Conservation (phyloP, 129 eudicot genomes). For the Helianthus annuus region DNA sequence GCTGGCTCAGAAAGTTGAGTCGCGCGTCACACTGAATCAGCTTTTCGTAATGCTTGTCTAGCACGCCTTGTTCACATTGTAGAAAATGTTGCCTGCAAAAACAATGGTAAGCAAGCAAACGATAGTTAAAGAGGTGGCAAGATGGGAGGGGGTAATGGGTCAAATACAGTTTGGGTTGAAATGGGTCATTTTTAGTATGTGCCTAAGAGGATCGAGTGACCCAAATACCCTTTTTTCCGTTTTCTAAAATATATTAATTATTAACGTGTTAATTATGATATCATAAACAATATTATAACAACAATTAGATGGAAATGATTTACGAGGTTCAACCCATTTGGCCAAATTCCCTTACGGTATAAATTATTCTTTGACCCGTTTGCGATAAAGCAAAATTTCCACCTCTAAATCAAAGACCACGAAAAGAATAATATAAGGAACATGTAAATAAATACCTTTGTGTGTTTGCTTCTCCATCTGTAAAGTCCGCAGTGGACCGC, state of each 20-base stretch:
- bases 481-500: slow-evolving; percentile 82
- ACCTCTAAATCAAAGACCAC: slow-evolving; percentile 8
- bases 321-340: not conserved
- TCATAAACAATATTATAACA: not conserved
- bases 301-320: not conserved
- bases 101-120: not conserved
- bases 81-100: slow-evolving; percentile 66
- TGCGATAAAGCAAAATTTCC: not conserved
- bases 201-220: not conserved
- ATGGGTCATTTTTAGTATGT: slow-evolving; percentile 1
- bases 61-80: slow-evolving; percentile 57
- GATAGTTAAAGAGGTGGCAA: not conserved
- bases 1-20: slow-evolving; percentile 61
- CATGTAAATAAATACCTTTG: slow-evolving; percentile 46
- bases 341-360: not conserved
- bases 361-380: not conserved
- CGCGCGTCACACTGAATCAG: slow-evolving; percentile 77
- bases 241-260: not conserved
- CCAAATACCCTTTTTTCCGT: not conserved
- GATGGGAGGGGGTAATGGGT: slow-evolving; percentile 6
- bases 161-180: not conserved
- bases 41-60: slow-evolving; percentile 79
- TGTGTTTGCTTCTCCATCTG: slow-evolving; percentile 68
- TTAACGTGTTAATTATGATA: not conserved
- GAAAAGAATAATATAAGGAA: slow-evolving; percentile 8